Evolutionary conservation across 306 rosid species (phyloP), one percentile per base, ranked within the genome.

Genomic region (Clitoria ternatea): DNA sequence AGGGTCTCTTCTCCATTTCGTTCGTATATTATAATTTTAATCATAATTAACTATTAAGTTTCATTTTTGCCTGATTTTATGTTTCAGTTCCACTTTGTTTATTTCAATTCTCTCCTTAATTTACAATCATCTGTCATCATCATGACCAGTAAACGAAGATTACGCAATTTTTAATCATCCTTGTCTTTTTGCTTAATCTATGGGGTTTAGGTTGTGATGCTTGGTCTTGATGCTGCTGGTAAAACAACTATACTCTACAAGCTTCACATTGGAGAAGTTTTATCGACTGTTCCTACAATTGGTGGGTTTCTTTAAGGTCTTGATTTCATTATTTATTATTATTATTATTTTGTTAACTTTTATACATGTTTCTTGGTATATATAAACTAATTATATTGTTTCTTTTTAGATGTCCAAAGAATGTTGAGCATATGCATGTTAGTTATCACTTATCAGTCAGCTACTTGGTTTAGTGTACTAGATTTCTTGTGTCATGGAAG

Each of bases 161-260:
- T 6, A 45, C 9, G 2, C 23, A 11, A 37, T 50, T 20, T 22
- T 64, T 36, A 1, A 24, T 53, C 18, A 4, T 22, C 4, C 33
- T 49, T 19, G 29, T 49, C 10, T 52, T 52, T 26, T n/a, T n/a
- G n/a, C 18, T 12, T 24, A 5, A 4, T 23, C 35, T 12, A 8
- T 68, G 26, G 75, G 81, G 75, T 72, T 79, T 78, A 92, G 98
- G 98, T 92, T 77, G 96, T 92, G 20, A 92, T 92, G 98, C 96
- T 92, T 57, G 98, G 98, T 62, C 93, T 92, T 53, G 98, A 92
- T 76, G 98, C 98, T 39, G 98, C 98, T 53, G 98, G 98, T 36
- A 92, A 92, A 85, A 92, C 98, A 50, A 92, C 98, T 33, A 92
- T 92, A 66, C 76, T 92, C 14, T 92, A 92, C 84, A 92, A 92